Evolutionary conservation across 108 stramenopile genomes (phyloP), one percentile per base, ranked within the genome.

Genomic region (Ochromonas danica): DNA sequence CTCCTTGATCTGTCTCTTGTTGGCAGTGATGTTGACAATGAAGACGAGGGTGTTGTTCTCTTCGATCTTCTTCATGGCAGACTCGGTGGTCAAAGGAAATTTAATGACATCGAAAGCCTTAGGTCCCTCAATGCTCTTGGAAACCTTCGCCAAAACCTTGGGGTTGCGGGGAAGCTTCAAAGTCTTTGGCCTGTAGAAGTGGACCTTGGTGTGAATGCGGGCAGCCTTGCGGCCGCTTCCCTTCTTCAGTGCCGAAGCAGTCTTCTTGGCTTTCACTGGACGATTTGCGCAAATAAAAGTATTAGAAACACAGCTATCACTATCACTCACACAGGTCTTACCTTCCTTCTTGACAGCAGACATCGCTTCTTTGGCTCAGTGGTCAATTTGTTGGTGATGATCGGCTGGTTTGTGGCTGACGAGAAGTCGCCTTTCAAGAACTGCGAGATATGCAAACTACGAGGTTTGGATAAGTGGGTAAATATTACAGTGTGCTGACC

Each of bases 11-110:
- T 98, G 99, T 71, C 94, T 91, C 92, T 99, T 99, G 92, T 99
- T 99, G 80, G 97, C 90, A 17, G 78, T 79, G 72, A 99, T 91
- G 81, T 98, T 96, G 38, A 97, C 96, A 85, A 99, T 96, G 90
- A 99, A 98, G 72, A 99, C 99, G 71, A 99, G 93, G 81, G 99
- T 99, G 91, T 99, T 99, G 91, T 92, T 90, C 85, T 98, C 97
- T 89, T 99, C 99, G 79, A 99, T 99, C 79, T 98, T 93, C 87
- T 98, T 97, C 97, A 99, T 99, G 61, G 97, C 97, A 39, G 95
- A 94, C 88, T 91, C 97, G 40, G 99, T 97, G 45, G 99, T 97
- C 62, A 99, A 86, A 31, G 99, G 99, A 90, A 91, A 96, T 88
- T 97, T 97, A 88, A 99, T 96, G 78, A 98, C 75, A 30, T 77